Evolutionary conservation across 2,329 filamentous ascomycete genomes (phyloP).

Genomic region (Tolypocladium endophyticum): DNA sequence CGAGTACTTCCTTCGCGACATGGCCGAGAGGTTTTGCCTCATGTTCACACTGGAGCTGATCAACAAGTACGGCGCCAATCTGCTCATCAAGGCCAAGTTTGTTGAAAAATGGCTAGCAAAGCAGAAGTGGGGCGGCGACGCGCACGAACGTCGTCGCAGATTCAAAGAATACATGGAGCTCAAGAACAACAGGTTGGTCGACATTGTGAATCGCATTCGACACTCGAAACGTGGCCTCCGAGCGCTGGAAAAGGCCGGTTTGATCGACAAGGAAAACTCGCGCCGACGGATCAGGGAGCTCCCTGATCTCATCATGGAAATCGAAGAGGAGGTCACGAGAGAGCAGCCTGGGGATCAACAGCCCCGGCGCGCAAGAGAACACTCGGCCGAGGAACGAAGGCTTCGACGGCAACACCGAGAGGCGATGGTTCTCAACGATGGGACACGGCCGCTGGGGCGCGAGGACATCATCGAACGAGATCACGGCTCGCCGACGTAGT

Average conservation of each 20-base stretch:
- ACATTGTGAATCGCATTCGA: conserved; percentile 39
- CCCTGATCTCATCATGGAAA: conserved; percentile 22
- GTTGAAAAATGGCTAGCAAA: conserved; percentile 64
- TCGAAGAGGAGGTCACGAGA: conserved; percentile 15
- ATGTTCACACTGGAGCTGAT: conserved; percentile 48
- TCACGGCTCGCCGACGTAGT: conserved; percentile 27
- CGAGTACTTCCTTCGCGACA: conserved; percentile 52
- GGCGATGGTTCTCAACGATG: conserved; percentile 84
- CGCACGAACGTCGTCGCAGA: conserved; percentile 40
- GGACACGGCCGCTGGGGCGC: conserved; percentile 61
- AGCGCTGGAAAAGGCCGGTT: conserved; percentile 39
- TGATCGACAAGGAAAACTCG: conserved; percentile 25
- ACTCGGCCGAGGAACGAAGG: conserved; percentile 57
- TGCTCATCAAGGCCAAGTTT: conserved; percentile 52
- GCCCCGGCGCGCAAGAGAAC: conserved; percentile 29
- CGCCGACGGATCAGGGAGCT: conserved; percentile 16
- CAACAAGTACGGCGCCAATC: conserved; percentile 44
- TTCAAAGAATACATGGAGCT: conserved; percentile 40
- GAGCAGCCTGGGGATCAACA: conserved; percentile 15
- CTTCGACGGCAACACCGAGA: conserved; percentile 68
- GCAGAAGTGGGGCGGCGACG: conserved; percentile 55
- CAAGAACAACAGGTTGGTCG: conserved; percentile 41
- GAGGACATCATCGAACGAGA: conserved; percentile 70
- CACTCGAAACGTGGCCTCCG: conserved; percentile 39
- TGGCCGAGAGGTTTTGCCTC: conserved; percentile 49